Evolutionary conservation across 1,139 yeast species (phyloP).

Genomic region (Geotrichum citri-aurantii): DNA sequence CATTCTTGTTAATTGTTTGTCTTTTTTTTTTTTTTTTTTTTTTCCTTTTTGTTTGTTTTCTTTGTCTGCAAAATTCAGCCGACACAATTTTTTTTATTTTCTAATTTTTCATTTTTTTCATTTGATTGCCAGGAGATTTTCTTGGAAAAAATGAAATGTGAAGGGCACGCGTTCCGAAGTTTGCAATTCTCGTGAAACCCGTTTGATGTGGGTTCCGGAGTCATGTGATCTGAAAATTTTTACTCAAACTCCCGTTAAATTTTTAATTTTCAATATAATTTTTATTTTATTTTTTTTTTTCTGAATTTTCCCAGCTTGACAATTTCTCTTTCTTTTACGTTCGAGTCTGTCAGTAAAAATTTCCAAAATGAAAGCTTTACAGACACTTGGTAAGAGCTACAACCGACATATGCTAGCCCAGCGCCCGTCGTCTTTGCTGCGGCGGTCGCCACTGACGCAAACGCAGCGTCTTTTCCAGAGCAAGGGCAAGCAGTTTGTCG

Average conservation of each 20-base stretch:
- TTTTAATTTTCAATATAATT: slow-evolving; percentile 4
- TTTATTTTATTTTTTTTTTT: slow-evolving; percentile 9
- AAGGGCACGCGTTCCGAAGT: background rate
- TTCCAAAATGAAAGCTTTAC: slow-evolving; percentile 4
- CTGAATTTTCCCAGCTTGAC: background rate
- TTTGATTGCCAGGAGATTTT: background rate
- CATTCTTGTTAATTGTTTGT: background rate
- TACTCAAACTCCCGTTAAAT: background rate
- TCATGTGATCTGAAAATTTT: slow-evolving; percentile 2
- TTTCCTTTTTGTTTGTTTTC: no score
- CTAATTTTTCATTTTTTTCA: background rate
- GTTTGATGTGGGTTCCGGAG: background rate
- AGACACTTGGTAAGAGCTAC: slow-evolving; percentile 3
- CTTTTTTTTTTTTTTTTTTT: background rate
- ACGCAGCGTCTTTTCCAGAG: background rate
- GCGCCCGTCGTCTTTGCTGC: background rate
- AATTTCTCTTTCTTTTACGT: background rate
- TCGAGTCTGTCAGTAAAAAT: background rate
- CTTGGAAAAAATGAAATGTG: no score
- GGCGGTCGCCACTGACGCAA: background rate
- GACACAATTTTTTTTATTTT: no score
- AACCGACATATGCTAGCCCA: background rate
- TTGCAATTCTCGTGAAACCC: background rate
- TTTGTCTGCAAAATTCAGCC: background rate
- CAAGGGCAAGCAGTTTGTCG: background rate